Percentiles rank a stretch among this genome's conserved stretches.
Conservation (phyloP, 768 basidiomycete species). For the Boletus bicolor region DNA sequence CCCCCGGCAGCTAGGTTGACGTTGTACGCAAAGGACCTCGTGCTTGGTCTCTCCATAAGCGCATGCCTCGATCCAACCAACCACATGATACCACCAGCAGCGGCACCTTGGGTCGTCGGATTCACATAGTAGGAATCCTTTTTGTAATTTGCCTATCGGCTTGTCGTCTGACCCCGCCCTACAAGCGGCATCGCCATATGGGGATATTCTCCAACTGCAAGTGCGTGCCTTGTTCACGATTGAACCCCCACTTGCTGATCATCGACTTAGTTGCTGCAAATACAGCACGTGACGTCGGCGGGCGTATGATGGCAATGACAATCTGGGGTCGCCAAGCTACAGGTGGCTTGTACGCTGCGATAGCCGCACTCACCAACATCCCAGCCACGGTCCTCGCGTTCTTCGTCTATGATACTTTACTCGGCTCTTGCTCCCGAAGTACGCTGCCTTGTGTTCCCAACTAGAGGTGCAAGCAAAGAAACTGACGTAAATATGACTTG, state of each 20-base stretch:
- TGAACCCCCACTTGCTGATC: background rate
- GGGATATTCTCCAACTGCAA: constrained; percentile 52
- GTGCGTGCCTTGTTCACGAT: constrained; percentile 28
- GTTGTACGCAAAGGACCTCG: constrained; percentile 9
- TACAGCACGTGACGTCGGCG: constrained; percentile 66
- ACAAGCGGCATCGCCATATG: constrained; percentile 56
- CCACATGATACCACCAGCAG: constrained; percentile 49
- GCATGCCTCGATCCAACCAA: constrained; percentile 50
- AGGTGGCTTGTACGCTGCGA: constrained; percentile 57
- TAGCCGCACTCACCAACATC: constrained; percentile 63
- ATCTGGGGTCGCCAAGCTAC: constrained; percentile 55
- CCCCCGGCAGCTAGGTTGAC: background rate
- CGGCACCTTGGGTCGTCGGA: constrained; percentile 50
- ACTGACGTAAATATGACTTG: constrained; percentile 5
- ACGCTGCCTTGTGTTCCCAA: constrained; percentile 18
- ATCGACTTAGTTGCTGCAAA: constrained; percentile 52
- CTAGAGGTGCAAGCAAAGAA: background rate
- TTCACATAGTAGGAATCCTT: constrained; percentile 52
- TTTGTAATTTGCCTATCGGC: background rate
- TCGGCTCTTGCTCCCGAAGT: constrained; percentile 61
- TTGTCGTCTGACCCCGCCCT: background rate
- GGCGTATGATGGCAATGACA: constrained; percentile 56
- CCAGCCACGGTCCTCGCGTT: constrained; percentile 57
- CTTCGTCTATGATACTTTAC: constrained; percentile 52
- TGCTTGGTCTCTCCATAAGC: constrained; percentile 20